Percentiles rank a stretch among this genome's conserved stretches.
These are phyloP conservation scores for Trichoderma sp. DNA, from an alignment of 2,329 filamentous ascomycete genomes.

Conservation along the genomic window DNA sequence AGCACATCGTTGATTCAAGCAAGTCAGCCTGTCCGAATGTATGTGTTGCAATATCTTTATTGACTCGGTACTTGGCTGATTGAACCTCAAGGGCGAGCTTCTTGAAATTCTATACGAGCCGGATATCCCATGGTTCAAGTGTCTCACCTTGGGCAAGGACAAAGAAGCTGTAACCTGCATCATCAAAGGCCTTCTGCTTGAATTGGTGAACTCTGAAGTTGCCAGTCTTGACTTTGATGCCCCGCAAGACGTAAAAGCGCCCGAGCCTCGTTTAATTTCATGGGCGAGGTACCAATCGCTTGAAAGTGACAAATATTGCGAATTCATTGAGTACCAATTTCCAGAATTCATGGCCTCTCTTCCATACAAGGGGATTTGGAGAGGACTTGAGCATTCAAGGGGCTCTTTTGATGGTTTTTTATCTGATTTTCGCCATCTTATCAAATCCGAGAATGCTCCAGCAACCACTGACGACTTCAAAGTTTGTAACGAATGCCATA, in stretches of 20 bases:
- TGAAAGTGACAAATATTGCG: not conserved
- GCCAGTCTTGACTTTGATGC: slow-evolving; percentile 7
- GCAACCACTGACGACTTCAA: slow-evolving; percentile 27
- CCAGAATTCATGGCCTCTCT: slow-evolving; percentile 32
- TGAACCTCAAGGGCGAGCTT: slow-evolving; percentile 29
- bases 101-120: slow-evolving; percentile 45
- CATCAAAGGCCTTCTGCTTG: slow-evolving; percentile 34
- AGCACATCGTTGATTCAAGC: slow-evolving; percentile 35
- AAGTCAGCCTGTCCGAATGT: slow-evolving; percentile 4
- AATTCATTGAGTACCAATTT: slow-evolving; percentile 34
- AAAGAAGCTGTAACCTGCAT: slow-evolving; percentile 30
- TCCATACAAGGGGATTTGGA: slow-evolving; percentile 35
- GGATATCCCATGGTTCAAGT: slow-evolving; percentile 43
- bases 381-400: slow-evolving; percentile 32
- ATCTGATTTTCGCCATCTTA: slow-evolving; percentile 30
- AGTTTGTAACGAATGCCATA: slow-evolving; percentile 31
- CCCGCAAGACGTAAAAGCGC: slow-evolving; percentile 28
- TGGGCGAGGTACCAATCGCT: slow-evolving; percentile 32
- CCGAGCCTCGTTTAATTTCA: slow-evolving; percentile 33
- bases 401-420: slow-evolving; percentile 31
- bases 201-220: not conserved
- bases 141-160: slow-evolving; percentile 31
- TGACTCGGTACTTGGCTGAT: not conserved
- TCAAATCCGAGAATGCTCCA: slow-evolving; percentile 14
- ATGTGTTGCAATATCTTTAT: not conserved